These are phyloP conservation scores for Pyrenophora seminiperda DNA, from an alignment of 2,329 filamentous ascomycete genomes.

Conservation along the genomic window DNA sequence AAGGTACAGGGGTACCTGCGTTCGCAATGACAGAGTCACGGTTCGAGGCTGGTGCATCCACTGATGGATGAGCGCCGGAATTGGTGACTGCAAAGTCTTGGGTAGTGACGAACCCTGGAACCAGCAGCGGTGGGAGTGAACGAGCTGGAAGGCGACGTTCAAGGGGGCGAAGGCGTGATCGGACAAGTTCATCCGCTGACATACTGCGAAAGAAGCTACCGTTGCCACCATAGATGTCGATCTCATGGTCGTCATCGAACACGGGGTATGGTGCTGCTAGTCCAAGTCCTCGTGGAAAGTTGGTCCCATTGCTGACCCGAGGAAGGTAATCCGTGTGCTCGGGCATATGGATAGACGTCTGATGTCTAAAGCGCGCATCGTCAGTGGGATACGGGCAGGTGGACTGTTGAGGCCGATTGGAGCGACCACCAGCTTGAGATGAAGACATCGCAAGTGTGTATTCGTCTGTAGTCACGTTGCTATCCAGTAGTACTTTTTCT, in stretches of 20 bases:
- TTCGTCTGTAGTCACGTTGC: too few species aligned
- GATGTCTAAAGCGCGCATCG: not conserved
- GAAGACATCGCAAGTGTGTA: not conserved
- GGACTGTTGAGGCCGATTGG: not conserved
- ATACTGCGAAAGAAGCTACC: constrained; percentile 3
- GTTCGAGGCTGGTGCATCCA: not conserved
- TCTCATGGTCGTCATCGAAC: not conserved
- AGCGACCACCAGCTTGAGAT: not conserved
- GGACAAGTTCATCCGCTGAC: constrained; percentile 8
- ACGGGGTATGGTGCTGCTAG: constrained; percentile 4
- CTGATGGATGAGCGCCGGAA: constrained; percentile 3
- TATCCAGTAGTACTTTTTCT: not conserved
- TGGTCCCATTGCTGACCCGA: not conserved
- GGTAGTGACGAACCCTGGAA: too few species aligned
- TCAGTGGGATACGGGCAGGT: not conserved
- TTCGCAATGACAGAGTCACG: not conserved
- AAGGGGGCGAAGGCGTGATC: too few species aligned
- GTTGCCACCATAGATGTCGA: not conserved
- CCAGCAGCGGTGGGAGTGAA: too few species aligned
- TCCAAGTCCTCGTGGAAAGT: not conserved
- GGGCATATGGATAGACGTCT: constrained; percentile 2
- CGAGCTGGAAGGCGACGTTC: too few species aligned
- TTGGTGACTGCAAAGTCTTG: constrained; percentile 12
- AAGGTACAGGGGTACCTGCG: too few species aligned
- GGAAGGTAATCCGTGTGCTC: constrained; percentile 1